A percentile compares a stretch with the other conserved stretches of the same genome.
Conservation (phyloP, 495 filamentous ascomycete genomes). For the Podospora pseudoanserina region DNA sequence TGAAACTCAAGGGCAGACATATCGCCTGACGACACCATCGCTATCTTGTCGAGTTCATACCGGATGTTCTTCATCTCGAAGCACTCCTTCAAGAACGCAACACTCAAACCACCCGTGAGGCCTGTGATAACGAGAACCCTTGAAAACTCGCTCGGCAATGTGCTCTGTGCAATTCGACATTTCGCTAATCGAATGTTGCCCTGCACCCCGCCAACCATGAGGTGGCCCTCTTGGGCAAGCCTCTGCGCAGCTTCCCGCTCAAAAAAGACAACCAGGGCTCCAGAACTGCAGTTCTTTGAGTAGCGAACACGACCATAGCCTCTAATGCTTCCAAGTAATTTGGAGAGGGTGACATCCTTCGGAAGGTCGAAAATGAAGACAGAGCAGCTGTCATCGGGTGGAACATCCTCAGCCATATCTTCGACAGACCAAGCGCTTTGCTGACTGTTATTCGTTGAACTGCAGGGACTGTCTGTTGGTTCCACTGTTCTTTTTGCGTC, state of each 20-base stretch:
- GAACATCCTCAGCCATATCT: conserved; percentile 17
- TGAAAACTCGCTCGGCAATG: not conserved
- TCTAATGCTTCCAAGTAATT: conserved; percentile 30
- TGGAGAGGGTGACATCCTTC: conserved; percentile 15
- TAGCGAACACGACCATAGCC: conserved; percentile 34
- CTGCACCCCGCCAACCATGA: not conserved
- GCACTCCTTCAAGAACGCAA: not conserved
- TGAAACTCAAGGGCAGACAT: not conserved
- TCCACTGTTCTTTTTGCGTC: not conserved
- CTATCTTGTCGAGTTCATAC: not conserved
- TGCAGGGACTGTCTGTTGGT: not conserved
- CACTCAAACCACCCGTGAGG: not conserved
- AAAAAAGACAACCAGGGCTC: conserved; percentile 41
- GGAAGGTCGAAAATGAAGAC: conserved; percentile 37
- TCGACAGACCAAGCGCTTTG: not conserved
- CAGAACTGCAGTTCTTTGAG: conserved; percentile 27
- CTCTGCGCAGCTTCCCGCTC: conserved; percentile 15
- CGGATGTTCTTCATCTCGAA: not conserved
- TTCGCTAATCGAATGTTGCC: not conserved
- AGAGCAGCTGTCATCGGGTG: conserved; percentile 29
- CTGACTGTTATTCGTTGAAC: not conserved
- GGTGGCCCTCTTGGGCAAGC: not conserved
- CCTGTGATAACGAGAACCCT: not conserved
- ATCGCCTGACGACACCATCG: not conserved
- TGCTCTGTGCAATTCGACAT: not conserved